Percentiles rank a stretch among this genome's conserved stretches.
Conservation (phyloP, 768 basidiomycete genomes). For the Serendipita sp. region DNA sequence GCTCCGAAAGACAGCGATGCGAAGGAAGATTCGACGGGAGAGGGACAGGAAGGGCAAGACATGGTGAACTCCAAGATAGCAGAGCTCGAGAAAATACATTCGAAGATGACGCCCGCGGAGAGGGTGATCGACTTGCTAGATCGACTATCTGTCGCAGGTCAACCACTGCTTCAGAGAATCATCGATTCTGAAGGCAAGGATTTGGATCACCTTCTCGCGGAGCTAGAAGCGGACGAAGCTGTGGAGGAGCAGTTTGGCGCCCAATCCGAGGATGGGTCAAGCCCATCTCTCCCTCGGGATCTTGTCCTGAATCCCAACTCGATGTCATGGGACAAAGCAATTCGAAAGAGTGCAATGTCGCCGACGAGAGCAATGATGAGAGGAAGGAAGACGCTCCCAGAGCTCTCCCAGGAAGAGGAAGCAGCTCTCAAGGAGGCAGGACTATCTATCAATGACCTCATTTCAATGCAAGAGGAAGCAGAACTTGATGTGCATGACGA, state of each 20-base stretch:
- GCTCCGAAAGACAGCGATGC: background rate
- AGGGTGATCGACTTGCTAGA: background rate
- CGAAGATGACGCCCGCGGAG: background rate
- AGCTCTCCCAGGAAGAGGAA: background rate
- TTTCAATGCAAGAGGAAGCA: background rate
- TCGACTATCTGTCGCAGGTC: background rate
- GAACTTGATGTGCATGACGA: background rate
- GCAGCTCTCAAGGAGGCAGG: background rate
- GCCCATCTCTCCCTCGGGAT: background rate
- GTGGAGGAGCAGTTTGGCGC: background rate
- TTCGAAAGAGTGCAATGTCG: background rate
- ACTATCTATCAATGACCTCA: background rate
- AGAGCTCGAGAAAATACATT: background rate
- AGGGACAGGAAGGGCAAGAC: background rate
- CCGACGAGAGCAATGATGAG: background rate
- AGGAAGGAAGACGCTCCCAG: background rate
- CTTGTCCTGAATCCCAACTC: conserved; percentile 1
- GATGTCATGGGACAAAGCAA: background rate
- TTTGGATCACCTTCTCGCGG: background rate
- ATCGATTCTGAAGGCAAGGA: background rate
- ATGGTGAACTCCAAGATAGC: background rate
- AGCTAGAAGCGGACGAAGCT: background rate
- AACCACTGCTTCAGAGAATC: background rate
- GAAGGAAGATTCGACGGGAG: background rate
- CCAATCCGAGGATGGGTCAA: background rate